Evolutionary conservation across 306 rosid species (phyloP).

Genomic region (Rosa multiflora): DNA sequence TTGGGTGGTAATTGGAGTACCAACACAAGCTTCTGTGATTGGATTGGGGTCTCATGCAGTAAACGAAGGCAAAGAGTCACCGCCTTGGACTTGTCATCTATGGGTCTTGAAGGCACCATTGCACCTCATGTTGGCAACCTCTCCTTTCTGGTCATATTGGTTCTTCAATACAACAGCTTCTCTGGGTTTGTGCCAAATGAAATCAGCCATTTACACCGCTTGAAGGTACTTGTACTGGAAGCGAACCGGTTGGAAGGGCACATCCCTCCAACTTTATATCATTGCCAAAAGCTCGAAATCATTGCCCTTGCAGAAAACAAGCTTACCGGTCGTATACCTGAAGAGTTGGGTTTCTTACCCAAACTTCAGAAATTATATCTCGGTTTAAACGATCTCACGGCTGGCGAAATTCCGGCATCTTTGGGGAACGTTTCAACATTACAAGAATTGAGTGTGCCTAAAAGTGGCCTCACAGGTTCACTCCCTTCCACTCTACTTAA

Average conservation of each 20-base stretch:
- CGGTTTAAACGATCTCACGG: no score
- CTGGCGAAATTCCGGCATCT: background rate
- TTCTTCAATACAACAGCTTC: conserved; percentile 5
- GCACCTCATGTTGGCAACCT: conserved; percentile 15
- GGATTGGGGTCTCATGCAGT: background rate
- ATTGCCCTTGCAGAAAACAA: background rate
- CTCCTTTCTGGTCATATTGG: conserved; percentile 10
- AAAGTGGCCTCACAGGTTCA: background rate
- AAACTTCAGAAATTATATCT: background rate
- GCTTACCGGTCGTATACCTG: background rate
- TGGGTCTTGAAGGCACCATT: background rate
- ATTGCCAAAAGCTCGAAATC: background rate
- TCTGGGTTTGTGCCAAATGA: background rate
- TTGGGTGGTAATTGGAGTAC: conserved; percentile 8
- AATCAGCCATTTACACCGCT: background rate
- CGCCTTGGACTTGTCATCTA: background rate
- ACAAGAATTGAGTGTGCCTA: background rate
- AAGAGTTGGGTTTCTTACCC: background rate
- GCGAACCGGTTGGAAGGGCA: conserved; percentile 14
- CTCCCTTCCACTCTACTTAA: background rate
- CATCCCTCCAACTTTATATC: background rate
- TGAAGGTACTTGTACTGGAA: background rate
- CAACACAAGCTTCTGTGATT: background rate
- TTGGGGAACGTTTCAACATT: background rate
- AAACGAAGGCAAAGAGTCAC: background rate